Base-by-base conservation (phyloP, 208 protist genomes). In the Leishmania mexicana region DNA sequence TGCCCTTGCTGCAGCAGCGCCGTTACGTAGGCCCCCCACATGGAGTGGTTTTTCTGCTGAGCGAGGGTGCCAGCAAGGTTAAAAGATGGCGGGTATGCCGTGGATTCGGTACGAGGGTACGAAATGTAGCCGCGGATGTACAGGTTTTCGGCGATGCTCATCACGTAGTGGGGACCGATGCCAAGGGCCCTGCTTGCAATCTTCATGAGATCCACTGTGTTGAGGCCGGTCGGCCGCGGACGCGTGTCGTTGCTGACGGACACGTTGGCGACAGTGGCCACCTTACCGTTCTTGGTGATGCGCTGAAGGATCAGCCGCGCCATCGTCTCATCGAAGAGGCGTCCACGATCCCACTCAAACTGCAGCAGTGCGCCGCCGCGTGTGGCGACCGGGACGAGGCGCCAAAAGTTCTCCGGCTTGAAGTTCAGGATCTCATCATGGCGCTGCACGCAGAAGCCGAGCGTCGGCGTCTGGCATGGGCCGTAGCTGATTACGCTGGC, bases 121-220 rank as follows among this genome's bases (percentile, higher is more conserved):
- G 95, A 99, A 73, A 99, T 98, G 78, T 98, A 98, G n/a, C 99
- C 99, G 49, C 90, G 83, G 42, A 98, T 96, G 91, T 99, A 99
- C 58, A 99, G 78, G 49, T 92, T 88, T 83, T 99, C 98, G n/a
- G 98, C 98, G 31, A 98, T 86, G 65, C 90, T 89, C 98, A 99
- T 99, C n/a, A 97, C 90, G 64, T 96, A 85, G 81, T 98, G 90
- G 1, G 98, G 97, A 28, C 95, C 93, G 21, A 99, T 93, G 49
- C 95, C 93, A 11, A 99, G 94, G 1, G 77, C 58, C 57, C 81
- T 83, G 53, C 92, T 97, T 13, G 93, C 94, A 11, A 98, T 83
- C 83, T 99, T 99, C 85, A 99, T 94, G 77, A 99, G 81, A 78
- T 96, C 97, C 24, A 99, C 98, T 17, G 98, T 99, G 87, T 99